Percentiles rank a stretch among this genome's conserved stretches.
phyloP scores from a whole-genome alignment of 352 stramenopile species.

The Pythium oligandrum region DNA sequence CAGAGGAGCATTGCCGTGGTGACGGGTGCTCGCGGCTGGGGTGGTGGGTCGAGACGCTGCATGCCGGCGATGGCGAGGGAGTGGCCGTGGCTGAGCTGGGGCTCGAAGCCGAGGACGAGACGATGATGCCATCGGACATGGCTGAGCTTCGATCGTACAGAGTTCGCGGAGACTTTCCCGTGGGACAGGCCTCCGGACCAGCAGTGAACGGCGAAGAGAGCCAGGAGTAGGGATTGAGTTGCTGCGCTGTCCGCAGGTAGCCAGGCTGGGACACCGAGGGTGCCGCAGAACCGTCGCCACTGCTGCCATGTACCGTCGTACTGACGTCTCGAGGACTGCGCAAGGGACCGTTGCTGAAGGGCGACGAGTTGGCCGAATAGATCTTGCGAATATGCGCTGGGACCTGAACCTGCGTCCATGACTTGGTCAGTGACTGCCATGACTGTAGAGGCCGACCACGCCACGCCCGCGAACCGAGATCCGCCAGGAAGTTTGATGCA shows the following conservation, averaged over 20 bases:
- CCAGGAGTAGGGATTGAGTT: conserved; percentile 16
- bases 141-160: conserved; percentile 13
- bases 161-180: not conserved
- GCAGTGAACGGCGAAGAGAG: conserved; percentile 12
- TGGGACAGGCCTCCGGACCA: not conserved
- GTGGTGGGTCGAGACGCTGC: too few species aligned
- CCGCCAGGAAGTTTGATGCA: conserved; percentile 4
- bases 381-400: not conserved
- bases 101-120: conserved; percentile 1
- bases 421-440: not conserved
- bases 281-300: not conserved
- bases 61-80: too few species aligned
- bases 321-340: not conserved
- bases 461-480: conserved; percentile 6
- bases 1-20: too few species aligned
- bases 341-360: conserved; percentile 7
- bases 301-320: conserved; percentile 3
- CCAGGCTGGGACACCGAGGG: conserved; percentile 1
- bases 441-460: not conserved
- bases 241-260: conserved; percentile 1
- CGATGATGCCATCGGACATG: conserved; percentile 16
- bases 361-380: not conserved
- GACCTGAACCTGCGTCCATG: not conserved
- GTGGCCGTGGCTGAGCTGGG: too few species aligned
- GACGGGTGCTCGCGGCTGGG: too few species aligned